Percentiles rank a stretch among this genome's conserved stretches.
Evolutionary conservation across 352 stramenopile genomes (phyloP).

Genomic region (Globisporangium takayamanum): DNA sequence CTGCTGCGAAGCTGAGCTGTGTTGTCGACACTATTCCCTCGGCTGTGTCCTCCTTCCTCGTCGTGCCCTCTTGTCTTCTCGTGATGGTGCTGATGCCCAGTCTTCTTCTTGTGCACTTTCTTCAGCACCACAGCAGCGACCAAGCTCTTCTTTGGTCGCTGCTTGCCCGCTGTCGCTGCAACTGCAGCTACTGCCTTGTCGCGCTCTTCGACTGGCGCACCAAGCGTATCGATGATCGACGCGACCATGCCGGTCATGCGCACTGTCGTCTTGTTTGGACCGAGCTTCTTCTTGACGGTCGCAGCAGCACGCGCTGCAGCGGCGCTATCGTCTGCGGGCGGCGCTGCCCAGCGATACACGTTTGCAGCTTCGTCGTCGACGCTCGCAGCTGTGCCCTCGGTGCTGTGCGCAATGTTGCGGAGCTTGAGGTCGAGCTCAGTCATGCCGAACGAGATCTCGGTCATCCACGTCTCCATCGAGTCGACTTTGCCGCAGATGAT

Average conservation of each 20-base stretch:
- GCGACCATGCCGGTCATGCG: slow-evolving; percentile 61
- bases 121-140: slow-evolving; percentile 3
- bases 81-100: slow-evolving; percentile 18
- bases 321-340: slow-evolving; percentile 15
- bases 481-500: slow-evolving; percentile 66
- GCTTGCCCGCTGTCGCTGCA: not conserved
- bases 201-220: slow-evolving; percentile 10
- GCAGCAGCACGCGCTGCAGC: slow-evolving; percentile 2
- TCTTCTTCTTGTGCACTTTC: slow-evolving; percentile 18
- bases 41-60: not conserved
- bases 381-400: slow-evolving; percentile 61
- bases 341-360: slow-evolving; percentile 39
- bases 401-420: slow-evolving; percentile 77
- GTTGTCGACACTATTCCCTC: not conserved
- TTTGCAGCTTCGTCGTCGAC: slow-evolving; percentile 39
- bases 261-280: slow-evolving; percentile 39
- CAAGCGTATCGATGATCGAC: slow-evolving; percentile 45
- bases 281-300: slow-evolving; percentile 51
- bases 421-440: slow-evolving; percentile 69
- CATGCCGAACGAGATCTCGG: slow-evolving; percentile 67
- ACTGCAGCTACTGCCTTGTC: not conserved
- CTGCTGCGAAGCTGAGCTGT: too few relatives aligned
- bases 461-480: slow-evolving; percentile 68
- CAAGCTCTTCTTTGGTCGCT: slow-evolving; percentile 5
- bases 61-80: not conserved